Evolutionary conservation across 108 stramenopile species (phyloP), one percentile per base, ranked within the genome.

Genomic region (Hondaea fermentalgiana): DNA sequence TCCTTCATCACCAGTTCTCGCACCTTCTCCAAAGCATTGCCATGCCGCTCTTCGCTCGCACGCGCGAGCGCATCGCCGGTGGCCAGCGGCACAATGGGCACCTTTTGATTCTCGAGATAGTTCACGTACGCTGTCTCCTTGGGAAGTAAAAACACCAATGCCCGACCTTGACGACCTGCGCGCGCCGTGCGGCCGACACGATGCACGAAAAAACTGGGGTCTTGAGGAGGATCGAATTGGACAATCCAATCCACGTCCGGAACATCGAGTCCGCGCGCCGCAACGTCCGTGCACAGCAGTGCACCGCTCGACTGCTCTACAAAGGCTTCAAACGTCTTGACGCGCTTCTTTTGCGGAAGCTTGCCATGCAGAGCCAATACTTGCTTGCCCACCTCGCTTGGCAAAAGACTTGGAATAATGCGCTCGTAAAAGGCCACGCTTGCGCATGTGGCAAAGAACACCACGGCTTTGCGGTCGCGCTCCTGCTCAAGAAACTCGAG

Each of bases 391-490:
- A 72, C 25, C 35, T 35, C 72, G 19, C 5, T 29, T 29, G 72
- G 42, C 19, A 72, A 6, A 19, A 44, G 16, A 29, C 44, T 43
- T 0, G 87, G 53, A 58, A 57, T 57, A 3, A 28, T 23, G 12
- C 25, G n/a, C 44, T 95, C 96, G 92, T 95, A 97, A 93, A 97
- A 97, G 89, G 98, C 98, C 58, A 98, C 98, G 87, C 96, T 95
- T 5, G 98, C 97, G 91, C 98, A 99, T 21, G 98, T 99, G 60
- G 97, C 88, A 76, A 97, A 97, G 94, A 99, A 99, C 2, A 99
- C 96, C 51, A 99, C 97, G 0, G 96, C 92, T 90, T 98, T 99
- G 88, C 96, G 94, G 19, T 93, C 87, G 16, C 89, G 88, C 89
- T 96, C 96, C 55, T 93, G 89, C 72, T 92, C 88, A 43, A 98